Evolutionary conservation across 176 grass and related monocot species (phyloP), one percentile per base, ranked within the genome.

Genomic region (Oryza nivara): DNA sequence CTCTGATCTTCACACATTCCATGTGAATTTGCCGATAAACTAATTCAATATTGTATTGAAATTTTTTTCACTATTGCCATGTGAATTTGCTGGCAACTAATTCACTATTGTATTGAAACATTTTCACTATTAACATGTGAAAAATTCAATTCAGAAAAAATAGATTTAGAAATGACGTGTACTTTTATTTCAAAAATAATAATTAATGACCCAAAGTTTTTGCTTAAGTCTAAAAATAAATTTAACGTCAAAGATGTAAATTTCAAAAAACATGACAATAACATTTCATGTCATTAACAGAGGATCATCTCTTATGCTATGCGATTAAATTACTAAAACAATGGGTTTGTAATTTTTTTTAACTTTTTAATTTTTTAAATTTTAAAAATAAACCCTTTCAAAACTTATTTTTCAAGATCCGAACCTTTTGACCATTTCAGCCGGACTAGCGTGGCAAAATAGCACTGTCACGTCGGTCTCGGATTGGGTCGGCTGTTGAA

Each of bases 1-100:
- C 48, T 44, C 23, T 43, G 48, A 26, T 43, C 7, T 22, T 71
- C 79, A 82, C 13, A 16, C 67, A 72, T 72, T 82, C 58, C 35
- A 7, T 82, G 79, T 82, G 79, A 80, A 19, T 72, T 28, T 60
- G 13, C 1, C 6, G 47, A 40, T 72, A 60, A 8, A 41, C 46
- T 25, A 52, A 49, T 49, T 49, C 47, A 44, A 44, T 44, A 44
- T 44, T 44, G 43, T 44, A 44, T 44, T 58, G 54, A 58, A 58
- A 20, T 7, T 8, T n/a, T 58, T 58, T 8, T 58, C 6, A n/a
- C 16, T 58, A 58, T 20, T 8, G n/a, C 0, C 17, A 8, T 9
- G 54, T 56, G 54, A 16, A 58, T 72, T 28, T 72, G 4, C 3
- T 10, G 47, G 25, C 58, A 8, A 41, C 46, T 36, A 58, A 58